Evolutionary conservation across 441 rosid genomes (phyloP).

Genomic region (Isatis lusitanica): DNA sequence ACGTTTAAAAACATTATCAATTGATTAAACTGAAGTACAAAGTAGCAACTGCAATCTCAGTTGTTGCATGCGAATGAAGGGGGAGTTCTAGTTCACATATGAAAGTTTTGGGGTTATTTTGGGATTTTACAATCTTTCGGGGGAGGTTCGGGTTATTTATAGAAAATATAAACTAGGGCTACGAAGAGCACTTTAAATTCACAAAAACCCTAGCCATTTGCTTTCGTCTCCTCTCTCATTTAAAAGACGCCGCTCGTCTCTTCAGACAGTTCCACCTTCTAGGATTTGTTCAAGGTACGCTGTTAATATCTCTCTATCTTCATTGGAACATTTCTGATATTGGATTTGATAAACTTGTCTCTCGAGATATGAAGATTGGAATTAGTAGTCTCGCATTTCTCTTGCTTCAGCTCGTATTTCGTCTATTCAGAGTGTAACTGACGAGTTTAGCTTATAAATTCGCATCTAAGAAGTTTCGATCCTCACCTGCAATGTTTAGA

Average conservation of each 20-base stretch:
- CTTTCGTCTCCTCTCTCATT: conserved; percentile 9
- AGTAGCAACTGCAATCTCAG: not conserved
- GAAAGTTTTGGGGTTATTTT: conserved; percentile 4
- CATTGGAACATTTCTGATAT: not conserved
- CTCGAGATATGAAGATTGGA: not conserved
- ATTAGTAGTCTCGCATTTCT: not conserved
- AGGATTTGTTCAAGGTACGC: conserved; percentile 27
- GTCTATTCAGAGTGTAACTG: not conserved
- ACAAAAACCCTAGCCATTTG: conserved; percentile 20
- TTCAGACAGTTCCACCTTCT: conserved; percentile 23
- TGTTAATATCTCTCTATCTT: not conserved
- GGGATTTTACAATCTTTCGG: not conserved
- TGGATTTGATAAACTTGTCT: not conserved
- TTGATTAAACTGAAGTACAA: no score
- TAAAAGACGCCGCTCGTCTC: conserved; percentile 31
- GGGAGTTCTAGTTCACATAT: not conserved
- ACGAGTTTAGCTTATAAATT: not conserved
- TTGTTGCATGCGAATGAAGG: not conserved
- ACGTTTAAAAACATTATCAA: no score
- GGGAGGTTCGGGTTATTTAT: not conserved
- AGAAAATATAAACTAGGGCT: conserved; percentile 16
- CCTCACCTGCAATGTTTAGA: not conserved
- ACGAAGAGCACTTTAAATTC: conserved; percentile 23
- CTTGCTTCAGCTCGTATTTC: not conserved
- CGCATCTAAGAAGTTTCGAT: not conserved